A percentile compares a stretch with the other conserved stretches of the same genome.
phyloP scores from a whole-genome alignment of 106 monocot species.

The Acorus calamus region DNA sequence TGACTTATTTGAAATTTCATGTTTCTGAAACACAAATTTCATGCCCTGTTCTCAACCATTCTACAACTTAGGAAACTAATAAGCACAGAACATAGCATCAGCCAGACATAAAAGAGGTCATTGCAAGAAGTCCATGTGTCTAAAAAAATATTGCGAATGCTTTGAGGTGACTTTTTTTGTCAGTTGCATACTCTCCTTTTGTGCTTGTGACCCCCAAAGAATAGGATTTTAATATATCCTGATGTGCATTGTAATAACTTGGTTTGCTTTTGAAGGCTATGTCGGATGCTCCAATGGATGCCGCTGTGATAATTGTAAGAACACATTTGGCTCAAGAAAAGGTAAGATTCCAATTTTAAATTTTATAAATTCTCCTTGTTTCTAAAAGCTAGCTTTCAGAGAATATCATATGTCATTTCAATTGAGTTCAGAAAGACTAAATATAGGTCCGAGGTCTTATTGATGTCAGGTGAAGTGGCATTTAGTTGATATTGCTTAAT shows the following conservation, averaged over 20 bases:
- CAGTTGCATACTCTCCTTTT: background rate
- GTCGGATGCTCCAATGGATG: slow-evolving; percentile 8
- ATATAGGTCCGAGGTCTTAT: too few species aligned
- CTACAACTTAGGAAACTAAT: too few species aligned
- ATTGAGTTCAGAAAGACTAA: too few species aligned
- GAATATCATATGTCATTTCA: too few species aligned
- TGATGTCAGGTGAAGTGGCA: too few species aligned
- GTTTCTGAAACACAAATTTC: too few species aligned
- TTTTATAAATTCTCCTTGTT: too few species aligned
- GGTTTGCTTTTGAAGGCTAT: slow-evolving; percentile 3
- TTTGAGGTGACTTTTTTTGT: slow-evolving; percentile 1
- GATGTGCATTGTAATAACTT: background rate
- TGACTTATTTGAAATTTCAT: too few species aligned
- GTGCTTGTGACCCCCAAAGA: background rate
- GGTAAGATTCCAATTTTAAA: background rate
- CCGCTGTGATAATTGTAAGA: slow-evolving; percentile 12
- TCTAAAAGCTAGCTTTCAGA: too few species aligned
- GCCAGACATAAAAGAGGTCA: slow-evolving; percentile 15
- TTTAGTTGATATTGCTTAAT: too few species aligned
- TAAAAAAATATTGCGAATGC: slow-evolving; percentile 15
- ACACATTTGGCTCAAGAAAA: slow-evolving; percentile 5
- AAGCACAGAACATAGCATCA: background rate
- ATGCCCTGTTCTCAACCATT: too few species aligned
- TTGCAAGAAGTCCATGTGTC: slow-evolving; percentile 12
- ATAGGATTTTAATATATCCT: too few species aligned